Conservation (phyloP, 805 yeast genomes). For the Danielia reshetovae region DNA sequence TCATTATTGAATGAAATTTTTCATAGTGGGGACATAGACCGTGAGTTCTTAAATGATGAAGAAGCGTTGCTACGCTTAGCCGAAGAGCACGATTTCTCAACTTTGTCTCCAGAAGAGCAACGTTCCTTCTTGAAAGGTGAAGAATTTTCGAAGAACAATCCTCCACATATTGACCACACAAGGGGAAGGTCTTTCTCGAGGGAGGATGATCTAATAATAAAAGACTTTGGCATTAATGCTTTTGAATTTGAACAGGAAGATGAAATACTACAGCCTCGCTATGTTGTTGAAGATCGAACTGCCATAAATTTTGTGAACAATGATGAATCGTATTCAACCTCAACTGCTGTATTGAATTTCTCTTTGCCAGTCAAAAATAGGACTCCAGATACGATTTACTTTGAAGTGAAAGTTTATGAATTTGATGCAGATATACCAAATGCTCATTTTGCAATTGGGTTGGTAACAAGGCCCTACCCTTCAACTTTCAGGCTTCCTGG, state of each 20-base stretch:
- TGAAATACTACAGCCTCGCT: conserved; percentile 28
- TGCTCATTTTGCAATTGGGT: conserved; percentile 59
- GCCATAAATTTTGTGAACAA: conserved; percentile 35
- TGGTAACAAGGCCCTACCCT: conserved; percentile 72
- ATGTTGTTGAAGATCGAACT: conserved; percentile 36
- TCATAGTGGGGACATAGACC: conserved; percentile 24
- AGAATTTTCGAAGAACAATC: conserved; percentile 27
- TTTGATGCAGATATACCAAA: conserved; percentile 27
- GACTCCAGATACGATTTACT: conserved; percentile 49
- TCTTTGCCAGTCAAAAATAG: conserved; percentile 36
- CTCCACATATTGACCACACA: conserved; percentile 28
- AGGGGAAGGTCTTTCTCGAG: conserved; percentile 31
- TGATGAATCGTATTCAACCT: conserved; percentile 36
- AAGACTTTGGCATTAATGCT: conserved; percentile 37
- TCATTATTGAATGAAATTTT: conserved; percentile 10
- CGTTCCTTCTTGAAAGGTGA: conserved; percentile 31
- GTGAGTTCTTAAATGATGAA: conserved; percentile 38
- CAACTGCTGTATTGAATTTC: conserved; percentile 37
- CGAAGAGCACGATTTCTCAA: conserved; percentile 33
- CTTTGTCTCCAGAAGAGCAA: conserved; percentile 41
- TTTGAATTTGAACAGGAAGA: conserved; percentile 38
- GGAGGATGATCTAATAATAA: conserved; percentile 27
- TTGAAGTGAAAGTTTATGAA: conserved; percentile 49
- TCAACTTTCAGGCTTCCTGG: conserved; percentile 69
- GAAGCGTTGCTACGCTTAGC: conserved; percentile 32